phyloP scores from a whole-genome alignment of 2,329 filamentous ascomycete genomes.

The Talaromyces sp. region DNA sequence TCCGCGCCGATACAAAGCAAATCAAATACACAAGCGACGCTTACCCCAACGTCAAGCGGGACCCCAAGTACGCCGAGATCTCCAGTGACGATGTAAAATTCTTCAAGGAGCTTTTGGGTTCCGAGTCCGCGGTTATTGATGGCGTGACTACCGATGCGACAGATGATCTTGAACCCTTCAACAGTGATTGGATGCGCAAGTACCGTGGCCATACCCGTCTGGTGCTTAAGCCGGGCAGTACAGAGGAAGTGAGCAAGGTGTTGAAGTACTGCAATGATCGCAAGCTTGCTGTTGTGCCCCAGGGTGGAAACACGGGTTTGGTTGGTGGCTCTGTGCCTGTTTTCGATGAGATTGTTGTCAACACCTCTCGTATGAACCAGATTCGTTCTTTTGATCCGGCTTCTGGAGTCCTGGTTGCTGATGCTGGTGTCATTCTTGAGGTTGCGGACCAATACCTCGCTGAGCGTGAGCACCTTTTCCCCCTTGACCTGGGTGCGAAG shows the following conservation, averaged over 20 bases:
- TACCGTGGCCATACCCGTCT: conserved; percentile 88
- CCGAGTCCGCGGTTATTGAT: conserved; percentile 79
- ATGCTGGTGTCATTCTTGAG: conserved; percentile 90
- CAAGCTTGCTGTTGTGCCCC: conserved; percentile 88
- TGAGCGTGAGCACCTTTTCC: conserved; percentile 85
- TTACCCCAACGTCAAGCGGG: conserved; percentile 76
- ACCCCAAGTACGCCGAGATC: conserved; percentile 70
- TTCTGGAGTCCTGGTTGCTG: conserved; percentile 84
- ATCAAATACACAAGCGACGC: conserved; percentile 81
- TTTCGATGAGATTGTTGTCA: conserved; percentile 97
- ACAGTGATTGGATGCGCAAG: conserved; percentile 99
- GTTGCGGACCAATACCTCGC: conserved; percentile 83
- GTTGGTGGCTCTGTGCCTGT: conserved; percentile 95
- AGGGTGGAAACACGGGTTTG: conserved; percentile 94
- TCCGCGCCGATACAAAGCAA: conserved; percentile 30
- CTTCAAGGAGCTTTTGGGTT: conserved; percentile 81
- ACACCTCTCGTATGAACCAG: conserved; percentile 83
- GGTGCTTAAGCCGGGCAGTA: conserved; percentile 81
- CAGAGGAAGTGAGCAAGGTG: conserved; percentile 86
- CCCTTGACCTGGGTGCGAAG: conserved; percentile 95
- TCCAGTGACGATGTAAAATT: conserved; percentile 77
- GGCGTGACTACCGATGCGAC: conserved; percentile 72
- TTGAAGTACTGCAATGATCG: conserved; percentile 95
- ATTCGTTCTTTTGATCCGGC: conserved; percentile 92
- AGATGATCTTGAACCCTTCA: conserved; percentile 88